phyloP scores from a whole-genome alignment of 495 filamentous ascomycete species.

The Rhypophila decipiens region DNA sequence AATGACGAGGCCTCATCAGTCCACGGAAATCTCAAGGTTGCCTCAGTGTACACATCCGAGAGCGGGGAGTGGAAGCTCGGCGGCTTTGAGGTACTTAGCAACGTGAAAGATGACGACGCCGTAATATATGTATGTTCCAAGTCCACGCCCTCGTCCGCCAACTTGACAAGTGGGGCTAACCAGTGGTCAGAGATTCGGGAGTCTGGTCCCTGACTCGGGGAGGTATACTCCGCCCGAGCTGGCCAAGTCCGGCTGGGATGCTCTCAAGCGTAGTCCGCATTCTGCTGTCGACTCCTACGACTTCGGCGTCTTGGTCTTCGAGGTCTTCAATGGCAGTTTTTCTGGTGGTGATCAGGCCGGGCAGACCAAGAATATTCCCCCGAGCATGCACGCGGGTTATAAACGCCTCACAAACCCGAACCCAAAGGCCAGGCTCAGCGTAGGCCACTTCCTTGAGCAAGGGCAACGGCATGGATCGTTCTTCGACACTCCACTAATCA shows the following conservation, averaged over 20 bases:
- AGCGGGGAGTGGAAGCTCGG: slow-evolving; percentile 97
- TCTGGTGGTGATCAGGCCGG: slow-evolving; percentile 65
- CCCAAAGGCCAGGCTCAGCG: slow-evolving; percentile 77
- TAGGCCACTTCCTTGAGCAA: slow-evolving; percentile 84
- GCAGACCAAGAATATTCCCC: slow-evolving; percentile 80
- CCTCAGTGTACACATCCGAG: slow-evolving; percentile 84
- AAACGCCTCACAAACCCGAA: slow-evolving; percentile 82
- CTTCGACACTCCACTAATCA: slow-evolving; percentile 88
- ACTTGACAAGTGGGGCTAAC: slow-evolving; percentile 5
- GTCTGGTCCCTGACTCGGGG: slow-evolving; percentile 73
- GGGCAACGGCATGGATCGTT: slow-evolving; percentile 76
- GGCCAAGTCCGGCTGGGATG: slow-evolving; percentile 79
- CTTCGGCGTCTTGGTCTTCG: slow-evolving; percentile 76
- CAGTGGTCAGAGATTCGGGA: slow-evolving; percentile 63
- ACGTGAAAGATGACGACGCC: slow-evolving; percentile 89
- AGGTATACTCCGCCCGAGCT: slow-evolving; percentile 84
- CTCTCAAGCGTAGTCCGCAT: slow-evolving; percentile 74
- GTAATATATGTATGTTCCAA: slow-evolving; percentile 67
- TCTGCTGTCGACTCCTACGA: slow-evolving; percentile 80
- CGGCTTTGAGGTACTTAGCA: slow-evolving; percentile 89
- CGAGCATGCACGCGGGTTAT: slow-evolving; percentile 81
- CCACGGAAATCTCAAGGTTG: slow-evolving; percentile 76
- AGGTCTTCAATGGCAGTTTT: slow-evolving; percentile 85
- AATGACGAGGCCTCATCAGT: slow-evolving; percentile 88
- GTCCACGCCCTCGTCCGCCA: neutral